These are phyloP conservation scores for Volvox reticuliferus DNA, from an alignment of 139 green algal genomes.

Conservation along the genomic window DNA sequence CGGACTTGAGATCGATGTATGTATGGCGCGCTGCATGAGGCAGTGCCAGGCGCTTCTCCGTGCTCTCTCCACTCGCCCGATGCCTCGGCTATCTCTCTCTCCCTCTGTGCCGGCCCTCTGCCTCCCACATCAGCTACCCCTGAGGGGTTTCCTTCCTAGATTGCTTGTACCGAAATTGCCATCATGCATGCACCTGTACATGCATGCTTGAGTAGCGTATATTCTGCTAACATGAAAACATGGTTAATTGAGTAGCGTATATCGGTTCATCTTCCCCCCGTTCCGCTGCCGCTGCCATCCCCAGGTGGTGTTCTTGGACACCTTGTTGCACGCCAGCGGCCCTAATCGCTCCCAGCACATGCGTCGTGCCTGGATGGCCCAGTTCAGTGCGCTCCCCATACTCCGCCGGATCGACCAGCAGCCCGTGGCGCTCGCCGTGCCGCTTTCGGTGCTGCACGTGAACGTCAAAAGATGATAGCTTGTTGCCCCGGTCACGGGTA, in stretches of 20 bases:
- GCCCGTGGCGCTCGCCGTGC: conserved; percentile 30
- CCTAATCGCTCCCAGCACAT: conserved; percentile 34
- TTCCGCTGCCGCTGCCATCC: background rate
- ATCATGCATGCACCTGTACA: no score
- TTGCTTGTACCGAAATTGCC: no score
- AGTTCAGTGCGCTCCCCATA: conserved; percentile 18
- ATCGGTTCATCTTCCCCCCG: background rate
- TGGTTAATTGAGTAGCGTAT: no score
- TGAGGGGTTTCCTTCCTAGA: no score
- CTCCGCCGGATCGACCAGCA: background rate
- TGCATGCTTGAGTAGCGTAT: no score
- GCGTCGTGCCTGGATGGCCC: conserved; percentile 40
- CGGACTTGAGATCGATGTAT: no score
- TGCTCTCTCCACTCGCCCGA: no score
- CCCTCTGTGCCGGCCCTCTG: background rate
- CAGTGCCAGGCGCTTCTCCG: no score
- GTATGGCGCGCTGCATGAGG: no score
- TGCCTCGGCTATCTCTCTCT: background rate
- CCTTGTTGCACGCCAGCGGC: conserved; percentile 40
- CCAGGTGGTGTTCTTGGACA: conserved; percentile 36
- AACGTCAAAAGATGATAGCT: no score
- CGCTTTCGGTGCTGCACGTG: background rate
- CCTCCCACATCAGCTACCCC: background rate
- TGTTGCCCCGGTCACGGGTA: no score
- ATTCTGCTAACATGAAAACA: no score